Evolutionary conservation across 2,329 filamentous ascomycete species (phyloP).

Genomic region (Chalaropsis ovoidea): DNA sequence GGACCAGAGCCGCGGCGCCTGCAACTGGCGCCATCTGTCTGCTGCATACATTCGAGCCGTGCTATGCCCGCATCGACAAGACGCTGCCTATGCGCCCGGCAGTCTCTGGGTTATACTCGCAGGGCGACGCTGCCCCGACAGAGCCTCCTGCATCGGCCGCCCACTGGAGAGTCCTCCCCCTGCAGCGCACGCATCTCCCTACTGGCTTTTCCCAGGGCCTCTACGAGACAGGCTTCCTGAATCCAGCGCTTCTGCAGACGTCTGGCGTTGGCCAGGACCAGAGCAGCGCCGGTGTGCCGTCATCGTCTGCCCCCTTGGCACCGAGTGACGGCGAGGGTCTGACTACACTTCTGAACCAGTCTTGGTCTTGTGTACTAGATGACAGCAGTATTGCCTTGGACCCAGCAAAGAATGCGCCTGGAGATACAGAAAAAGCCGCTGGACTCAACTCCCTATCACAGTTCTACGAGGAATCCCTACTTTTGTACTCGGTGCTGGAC

Average conservation of each 20-base stretch:
- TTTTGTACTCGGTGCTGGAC: constrained; percentile 7
- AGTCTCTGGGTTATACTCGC: background rate
- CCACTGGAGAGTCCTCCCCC: constrained; percentile 20
- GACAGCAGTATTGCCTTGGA: background rate
- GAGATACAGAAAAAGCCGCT: background rate
- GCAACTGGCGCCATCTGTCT: background rate
- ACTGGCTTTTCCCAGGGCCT: constrained; percentile 19
- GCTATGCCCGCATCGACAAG: constrained; percentile 13
- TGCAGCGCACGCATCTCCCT: constrained; percentile 2
- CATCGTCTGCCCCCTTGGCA: background rate
- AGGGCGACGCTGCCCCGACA: background rate
- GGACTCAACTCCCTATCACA: background rate
- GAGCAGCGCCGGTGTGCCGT: background rate
- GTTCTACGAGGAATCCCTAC: constrained; percentile 17
- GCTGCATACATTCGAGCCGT: constrained; percentile 11
- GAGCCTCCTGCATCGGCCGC: background rate
- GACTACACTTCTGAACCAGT: constrained; percentile 3
- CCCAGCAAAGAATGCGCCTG: background rate
- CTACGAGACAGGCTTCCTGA: background rate
- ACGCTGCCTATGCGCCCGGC: background rate
- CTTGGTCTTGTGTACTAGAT: constrained; percentile 1
- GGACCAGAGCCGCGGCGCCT: background rate
- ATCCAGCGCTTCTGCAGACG: background rate
- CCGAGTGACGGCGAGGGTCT: background rate
- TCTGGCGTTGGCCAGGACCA: background rate